Conservation (phyloP, 306 rosid species). For the Fragaria vesca region DNA sequence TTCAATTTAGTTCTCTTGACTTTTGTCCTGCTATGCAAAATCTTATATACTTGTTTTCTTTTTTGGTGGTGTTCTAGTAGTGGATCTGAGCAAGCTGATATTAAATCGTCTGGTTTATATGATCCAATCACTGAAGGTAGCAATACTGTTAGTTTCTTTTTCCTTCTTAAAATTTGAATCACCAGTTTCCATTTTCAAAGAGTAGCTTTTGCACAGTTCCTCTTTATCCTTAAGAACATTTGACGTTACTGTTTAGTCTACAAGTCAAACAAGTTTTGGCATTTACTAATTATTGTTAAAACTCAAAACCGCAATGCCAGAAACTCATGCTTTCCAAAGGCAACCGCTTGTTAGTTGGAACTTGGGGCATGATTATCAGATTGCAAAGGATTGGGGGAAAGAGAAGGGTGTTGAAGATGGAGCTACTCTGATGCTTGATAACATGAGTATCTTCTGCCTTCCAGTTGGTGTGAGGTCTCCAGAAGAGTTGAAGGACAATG, state of each 20-base stretch:
- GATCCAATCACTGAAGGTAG: slow-evolving; percentile 50
- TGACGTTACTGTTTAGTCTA: background rate
- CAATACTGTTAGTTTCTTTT: slow-evolving; percentile 11
- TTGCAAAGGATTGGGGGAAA: slow-evolving; percentile 84
- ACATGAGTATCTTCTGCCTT: slow-evolving; percentile 60
- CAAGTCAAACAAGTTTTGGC: slow-evolving; percentile 9
- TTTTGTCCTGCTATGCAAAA: background rate
- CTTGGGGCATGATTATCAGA: slow-evolving; percentile 69
- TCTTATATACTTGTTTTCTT: background rate
- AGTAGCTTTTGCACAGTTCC: background rate
- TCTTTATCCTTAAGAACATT: background rate
- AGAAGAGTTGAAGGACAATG: slow-evolving; percentile 53
- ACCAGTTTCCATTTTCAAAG: slow-evolving; percentile 4
- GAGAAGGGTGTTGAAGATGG: slow-evolving; percentile 59
- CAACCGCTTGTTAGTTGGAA: slow-evolving; percentile 76
- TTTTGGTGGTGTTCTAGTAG: slow-evolving; percentile 34
- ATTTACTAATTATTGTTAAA: slow-evolving; percentile 15
- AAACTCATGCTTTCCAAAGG: slow-evolving; percentile 58
- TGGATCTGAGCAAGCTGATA: slow-evolving; percentile 35
- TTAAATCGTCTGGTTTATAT: slow-evolving; percentile 34
- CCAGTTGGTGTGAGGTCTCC: slow-evolving; percentile 91
- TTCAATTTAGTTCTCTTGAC: slow-evolving; percentile 15
- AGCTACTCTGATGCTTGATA: slow-evolving; percentile 44
- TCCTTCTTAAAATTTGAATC: background rate
- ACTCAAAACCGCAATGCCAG: slow-evolving; percentile 34